Evolutionary conservation across 805 yeast species (phyloP).

Genomic region (Myxozyma neglecta): DNA sequence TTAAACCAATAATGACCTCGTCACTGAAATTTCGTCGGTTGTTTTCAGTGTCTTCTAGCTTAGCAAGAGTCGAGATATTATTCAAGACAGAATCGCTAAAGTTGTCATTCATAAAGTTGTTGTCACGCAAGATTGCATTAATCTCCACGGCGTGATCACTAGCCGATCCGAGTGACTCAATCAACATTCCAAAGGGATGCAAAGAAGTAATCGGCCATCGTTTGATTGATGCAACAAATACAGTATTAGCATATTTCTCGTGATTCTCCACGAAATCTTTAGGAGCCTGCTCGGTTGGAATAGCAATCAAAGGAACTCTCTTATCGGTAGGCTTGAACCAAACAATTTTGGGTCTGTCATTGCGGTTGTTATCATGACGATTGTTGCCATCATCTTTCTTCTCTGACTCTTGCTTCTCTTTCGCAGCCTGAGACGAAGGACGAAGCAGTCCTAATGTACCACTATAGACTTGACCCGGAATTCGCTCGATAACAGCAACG

Average conservation of each 20-base stretch:
- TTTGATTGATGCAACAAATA: constrained; percentile 92
- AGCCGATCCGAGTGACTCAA: constrained; percentile 79
- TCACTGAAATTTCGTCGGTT: constrained; percentile 55
- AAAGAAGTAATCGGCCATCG: constrained; percentile 99
- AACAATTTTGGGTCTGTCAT: constrained; percentile 84
- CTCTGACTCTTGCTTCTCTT: constrained; percentile 55
- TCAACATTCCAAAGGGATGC: constrained; percentile 95
- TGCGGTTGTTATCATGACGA: constrained; percentile 31
- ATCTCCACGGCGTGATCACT: constrained; percentile 77
- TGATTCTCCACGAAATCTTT: constrained; percentile 91
- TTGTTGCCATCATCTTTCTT: constrained; percentile 35
- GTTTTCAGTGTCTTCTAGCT: constrained; percentile 27
- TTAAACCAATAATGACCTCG: constrained; percentile 63
- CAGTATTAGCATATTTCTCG: constrained; percentile 72
- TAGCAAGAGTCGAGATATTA: constrained; percentile 7
- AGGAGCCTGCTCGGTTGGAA: constrained; percentile 98
- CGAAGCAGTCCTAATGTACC: constrained; percentile 87
- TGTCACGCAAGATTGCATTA: constrained; percentile 80
- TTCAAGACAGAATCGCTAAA: constrained; percentile 45
- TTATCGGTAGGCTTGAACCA: constrained; percentile 99
- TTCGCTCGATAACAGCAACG: constrained; percentile 95
- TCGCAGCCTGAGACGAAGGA: constrained; percentile 92
- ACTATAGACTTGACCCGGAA: constrained; percentile 92
- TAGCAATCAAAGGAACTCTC: constrained; percentile 95
- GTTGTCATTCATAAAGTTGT: constrained; percentile 45